phyloP scores from a whole-genome alignment of 2,329 filamentous ascomycete species.

The Periconia sp. region DNA sequence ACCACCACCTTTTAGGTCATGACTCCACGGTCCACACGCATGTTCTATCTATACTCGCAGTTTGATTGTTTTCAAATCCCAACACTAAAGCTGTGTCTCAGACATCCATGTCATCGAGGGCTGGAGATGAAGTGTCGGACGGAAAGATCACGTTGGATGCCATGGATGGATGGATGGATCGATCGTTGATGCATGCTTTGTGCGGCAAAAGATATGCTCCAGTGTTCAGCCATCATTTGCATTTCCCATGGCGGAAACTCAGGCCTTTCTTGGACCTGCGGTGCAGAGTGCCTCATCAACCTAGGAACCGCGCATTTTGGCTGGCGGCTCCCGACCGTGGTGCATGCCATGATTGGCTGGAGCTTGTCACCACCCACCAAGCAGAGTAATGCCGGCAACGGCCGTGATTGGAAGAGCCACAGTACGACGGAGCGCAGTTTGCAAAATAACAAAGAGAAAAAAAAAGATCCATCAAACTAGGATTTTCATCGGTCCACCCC shows the following conservation, averaged over 20 bases:
- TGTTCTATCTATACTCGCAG: constrained; percentile 6
- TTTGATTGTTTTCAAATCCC: neutral
- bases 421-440: constrained; percentile 34
- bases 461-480: constrained; percentile 5
- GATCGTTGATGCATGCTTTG: constrained; percentile 36
- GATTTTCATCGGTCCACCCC: constrained; percentile 34
- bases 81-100: constrained; percentile 20
- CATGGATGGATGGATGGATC: no score
- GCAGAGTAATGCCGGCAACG: constrained; percentile 8
- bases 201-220: constrained; percentile 18
- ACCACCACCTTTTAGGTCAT: neutral
- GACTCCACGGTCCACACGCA: neutral
- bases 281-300: constrained; percentile 41
- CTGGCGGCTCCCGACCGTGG: constrained; percentile 8
- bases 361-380: constrained; percentile 3
- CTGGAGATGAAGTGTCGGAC: neutral
- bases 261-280: constrained; percentile 29
- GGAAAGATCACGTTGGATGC: neutral
- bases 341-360: neutral
- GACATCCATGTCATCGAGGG: neutral
- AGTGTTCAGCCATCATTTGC: neutral
- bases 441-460: constrained; percentile 17
- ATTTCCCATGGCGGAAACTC: neutral
- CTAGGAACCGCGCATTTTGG: constrained; percentile 34
- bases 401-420: constrained; percentile 32